A percentile compares a stretch with the other conserved stretches of the same genome.
Evolutionary conservation across 305 asterid species (phyloP).

Genomic region (Coffea humblotiana): DNA sequence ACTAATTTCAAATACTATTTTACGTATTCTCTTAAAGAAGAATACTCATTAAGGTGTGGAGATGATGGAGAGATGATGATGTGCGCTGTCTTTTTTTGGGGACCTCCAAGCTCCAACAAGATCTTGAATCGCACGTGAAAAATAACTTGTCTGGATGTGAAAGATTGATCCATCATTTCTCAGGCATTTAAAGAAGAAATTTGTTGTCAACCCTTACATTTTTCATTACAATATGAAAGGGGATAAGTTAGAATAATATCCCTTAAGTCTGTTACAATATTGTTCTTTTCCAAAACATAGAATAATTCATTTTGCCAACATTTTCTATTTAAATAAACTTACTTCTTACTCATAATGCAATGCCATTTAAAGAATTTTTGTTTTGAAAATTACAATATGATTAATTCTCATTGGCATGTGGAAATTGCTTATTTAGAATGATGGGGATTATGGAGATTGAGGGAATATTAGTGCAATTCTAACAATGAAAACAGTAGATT

Average conservation of each 20-base stretch:
- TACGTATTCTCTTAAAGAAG: background rate
- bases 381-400: no score
- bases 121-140: conserved; percentile 26
- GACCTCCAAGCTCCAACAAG: conserved; percentile 13
- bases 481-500: no score
- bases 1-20: background rate
- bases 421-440: no score
- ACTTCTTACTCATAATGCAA: no score
- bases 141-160: conserved; percentile 16
- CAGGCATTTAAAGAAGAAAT: background rate
- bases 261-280: background rate
- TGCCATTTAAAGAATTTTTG: no score
- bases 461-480: background rate
- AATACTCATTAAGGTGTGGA: background rate
- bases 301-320: background rate
- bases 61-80: conserved; percentile 1
- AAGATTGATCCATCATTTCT: background rate
- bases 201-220: background rate
- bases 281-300: background rate
- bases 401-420: no score
- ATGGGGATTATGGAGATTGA: no score
- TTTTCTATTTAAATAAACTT: no score
- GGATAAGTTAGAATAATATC: background rate
- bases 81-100: background rate
- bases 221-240: background rate